Base-by-base conservation (phyloP, 495 filamentous ascomycete genomes). In the Articulospora tetracladia region DNA sequence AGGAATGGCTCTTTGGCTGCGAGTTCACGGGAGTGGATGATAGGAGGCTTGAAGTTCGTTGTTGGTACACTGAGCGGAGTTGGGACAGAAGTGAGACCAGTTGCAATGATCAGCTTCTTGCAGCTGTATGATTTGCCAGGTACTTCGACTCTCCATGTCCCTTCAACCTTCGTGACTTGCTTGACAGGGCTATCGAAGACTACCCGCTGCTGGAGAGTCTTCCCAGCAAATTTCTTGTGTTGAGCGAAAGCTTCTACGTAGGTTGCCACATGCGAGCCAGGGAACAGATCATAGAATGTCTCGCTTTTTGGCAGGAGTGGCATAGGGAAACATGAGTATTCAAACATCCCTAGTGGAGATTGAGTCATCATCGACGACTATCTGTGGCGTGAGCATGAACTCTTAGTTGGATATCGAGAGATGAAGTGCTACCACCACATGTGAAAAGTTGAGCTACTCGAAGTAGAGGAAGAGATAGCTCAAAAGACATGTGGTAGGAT, bases 251-350 rank as follows among this genome's bases (percentile, higher is more conserved):
- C 69, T 47, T 72, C 64, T 10, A 57, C 1, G 25, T 56, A 59
- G 12, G 60, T 20, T 17, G 1, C 12, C 3, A 55, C 28, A 23
- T 55, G 1, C 15, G 28, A 23, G 4, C 27, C 53, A 17, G 27
- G 27, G n/a, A 36, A 39, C 15, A 55, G 7, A 22, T 36, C 53
- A n/a, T 46, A 46, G 36, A 57, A 27, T 11, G 54, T 57, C 41
- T 57, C 24, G 24, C 23, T 17, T 26, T 19, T 8, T 12, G 54
- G 36, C 1, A 28, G n/a, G 17, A 1, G 19, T 11, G 83, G 79
- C 86, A 92, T 88, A 32, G 86, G 86, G 60, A 85, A 88, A 64
- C 89, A 87, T 44, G 82, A 84, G 68, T 79, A 89, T 68, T 89
- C 86, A 66, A 85, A 83, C 3, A 79, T 86, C 12, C 86, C 85